Conservation (phyloP, 2,329 filamentous ascomycete genomes). For the Tympanopsis confertula region DNA sequence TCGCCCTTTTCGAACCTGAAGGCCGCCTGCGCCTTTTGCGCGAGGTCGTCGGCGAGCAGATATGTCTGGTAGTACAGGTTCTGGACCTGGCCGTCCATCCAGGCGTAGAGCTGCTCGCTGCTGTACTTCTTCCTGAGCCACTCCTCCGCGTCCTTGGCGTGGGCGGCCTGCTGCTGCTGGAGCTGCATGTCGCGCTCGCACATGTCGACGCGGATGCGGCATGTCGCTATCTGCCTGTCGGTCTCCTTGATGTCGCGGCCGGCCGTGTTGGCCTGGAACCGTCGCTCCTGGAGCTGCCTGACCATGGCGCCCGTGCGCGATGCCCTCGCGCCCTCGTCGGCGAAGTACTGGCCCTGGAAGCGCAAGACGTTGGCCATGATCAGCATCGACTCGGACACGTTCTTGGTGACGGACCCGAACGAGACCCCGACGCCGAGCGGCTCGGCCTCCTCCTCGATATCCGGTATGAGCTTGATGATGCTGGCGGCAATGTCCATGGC, state of each 20-base stretch:
- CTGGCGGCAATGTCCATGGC: slow-evolving; percentile 2
- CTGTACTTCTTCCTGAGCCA: slow-evolving; percentile 16
- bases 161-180: slow-evolving; percentile 9
- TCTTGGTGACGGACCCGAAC: slow-evolving; percentile 2
- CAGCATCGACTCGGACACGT: slow-evolving; percentile 3
- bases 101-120: slow-evolving; percentile 15
- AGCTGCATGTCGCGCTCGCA: slow-evolving; percentile 9
- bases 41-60: slow-evolving; percentile 10
- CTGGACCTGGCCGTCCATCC: slow-evolving; percentile 7
- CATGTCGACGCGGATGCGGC: slow-evolving; percentile 6
- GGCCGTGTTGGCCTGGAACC: slow-evolving; percentile 11
- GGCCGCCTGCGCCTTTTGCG: slow-evolving; percentile 11
- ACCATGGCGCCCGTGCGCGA: too few species aligned
- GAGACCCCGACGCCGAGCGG: slow-evolving; percentile 4
- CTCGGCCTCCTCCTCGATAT: slow-evolving; percentile 1
- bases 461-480: slow-evolving; percentile 4
- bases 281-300: slow-evolving; percentile 13
- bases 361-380: slow-evolving; percentile 1
- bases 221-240: slow-evolving; percentile 12
- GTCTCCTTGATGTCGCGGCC: slow-evolving; percentile 15
- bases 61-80: slow-evolving; percentile 11
- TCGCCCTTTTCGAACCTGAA: slow-evolving; percentile 11
- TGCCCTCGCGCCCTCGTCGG: too few species aligned
- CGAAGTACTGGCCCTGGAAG: too few species aligned
- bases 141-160: slow-evolving; percentile 7